Conservation (phyloP, 2,329 filamentous ascomycete genomes). For the Penicillium sp. region DNA sequence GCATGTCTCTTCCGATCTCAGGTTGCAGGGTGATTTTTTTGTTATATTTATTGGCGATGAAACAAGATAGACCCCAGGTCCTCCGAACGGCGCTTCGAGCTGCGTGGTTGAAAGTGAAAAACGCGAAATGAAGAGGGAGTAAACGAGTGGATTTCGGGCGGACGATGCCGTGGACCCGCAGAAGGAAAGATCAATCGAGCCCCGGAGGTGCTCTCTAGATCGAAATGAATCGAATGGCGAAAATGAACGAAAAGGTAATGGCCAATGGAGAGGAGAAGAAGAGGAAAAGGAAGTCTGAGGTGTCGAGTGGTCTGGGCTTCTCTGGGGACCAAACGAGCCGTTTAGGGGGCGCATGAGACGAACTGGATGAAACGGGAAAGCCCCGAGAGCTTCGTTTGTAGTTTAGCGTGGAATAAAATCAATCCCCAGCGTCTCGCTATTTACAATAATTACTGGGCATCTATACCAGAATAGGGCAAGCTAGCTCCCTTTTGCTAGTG, state of each 20-base stretch:
- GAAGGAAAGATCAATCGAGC: conserved; percentile 22
- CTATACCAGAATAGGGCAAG: background rate
- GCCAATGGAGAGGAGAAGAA: conserved; percentile 17
- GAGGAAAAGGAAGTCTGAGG: conserved; percentile 17
- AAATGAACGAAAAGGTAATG: conserved; percentile 13
- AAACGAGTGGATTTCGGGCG: conserved; percentile 23
- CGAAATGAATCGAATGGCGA: conserved; percentile 9
- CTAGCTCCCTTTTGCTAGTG: background rate
- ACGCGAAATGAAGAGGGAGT: conserved; percentile 14
- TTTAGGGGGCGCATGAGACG: conserved; percentile 9
- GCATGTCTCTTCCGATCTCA: conserved; percentile 11
- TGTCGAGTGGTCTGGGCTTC: conserved; percentile 19
- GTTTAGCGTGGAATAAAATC: background rate
- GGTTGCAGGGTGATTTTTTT: background rate
- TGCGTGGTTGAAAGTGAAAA: conserved; percentile 12
- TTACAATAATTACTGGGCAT: background rate
- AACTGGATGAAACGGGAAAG: conserved; percentile 10
- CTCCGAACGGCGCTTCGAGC: conserved; percentile 10
- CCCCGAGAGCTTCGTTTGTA: background rate
- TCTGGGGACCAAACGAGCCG: conserved; percentile 1
- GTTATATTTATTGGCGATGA: background rate
- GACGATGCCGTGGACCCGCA: conserved; percentile 18
- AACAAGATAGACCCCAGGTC: conserved; percentile 13
- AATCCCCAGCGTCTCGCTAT: background rate
- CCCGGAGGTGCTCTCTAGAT: conserved; percentile 18